phyloP scores from a whole-genome alignment of 202 grass and related monocot species.

The Brachypodium distachyon region DNA sequence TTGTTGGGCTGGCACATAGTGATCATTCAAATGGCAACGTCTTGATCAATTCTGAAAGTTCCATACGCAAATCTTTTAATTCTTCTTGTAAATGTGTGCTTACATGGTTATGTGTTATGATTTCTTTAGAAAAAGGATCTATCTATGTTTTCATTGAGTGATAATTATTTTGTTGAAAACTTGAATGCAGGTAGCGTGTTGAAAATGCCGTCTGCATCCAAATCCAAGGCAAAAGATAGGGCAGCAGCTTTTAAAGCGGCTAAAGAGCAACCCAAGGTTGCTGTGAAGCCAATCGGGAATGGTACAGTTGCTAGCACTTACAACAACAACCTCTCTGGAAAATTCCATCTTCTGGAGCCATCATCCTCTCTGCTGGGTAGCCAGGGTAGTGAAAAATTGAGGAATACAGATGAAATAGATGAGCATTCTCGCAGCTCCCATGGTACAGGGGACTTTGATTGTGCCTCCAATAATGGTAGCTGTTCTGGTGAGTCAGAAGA shows the following conservation, averaged over 20 bases:
- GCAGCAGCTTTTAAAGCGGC: conserved; percentile 45
- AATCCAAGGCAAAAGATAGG: conserved; percentile 80
- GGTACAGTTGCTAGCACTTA: conserved; percentile 53
- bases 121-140: neutral
- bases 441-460: conserved; percentile 82
- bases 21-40: neutral
- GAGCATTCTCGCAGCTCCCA: conserved; percentile 82
- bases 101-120: neutral
- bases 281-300: conserved; percentile 49
- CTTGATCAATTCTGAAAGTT: neutral
- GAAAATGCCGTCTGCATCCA: conserved; percentile 83
- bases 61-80: neutral
- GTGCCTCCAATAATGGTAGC: conserved; percentile 80
- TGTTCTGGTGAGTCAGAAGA: conserved; percentile 87
- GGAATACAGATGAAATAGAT: conserved; percentile 78
- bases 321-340: conserved; percentile 80
- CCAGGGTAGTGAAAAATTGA: conserved; percentile 58
- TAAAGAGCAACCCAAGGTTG: conserved; percentile 66
- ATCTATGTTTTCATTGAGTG: neutral
- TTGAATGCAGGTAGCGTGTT: conserved; percentile 16
- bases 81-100: neutral
- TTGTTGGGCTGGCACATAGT: neutral
- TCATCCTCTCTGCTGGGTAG: conserved; percentile 34
- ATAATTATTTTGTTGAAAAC: conserved; percentile 8
- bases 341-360: conserved; percentile 79